Conservation (phyloP, 306 rosid genomes). For the Acacia melanoxylon region DNA sequence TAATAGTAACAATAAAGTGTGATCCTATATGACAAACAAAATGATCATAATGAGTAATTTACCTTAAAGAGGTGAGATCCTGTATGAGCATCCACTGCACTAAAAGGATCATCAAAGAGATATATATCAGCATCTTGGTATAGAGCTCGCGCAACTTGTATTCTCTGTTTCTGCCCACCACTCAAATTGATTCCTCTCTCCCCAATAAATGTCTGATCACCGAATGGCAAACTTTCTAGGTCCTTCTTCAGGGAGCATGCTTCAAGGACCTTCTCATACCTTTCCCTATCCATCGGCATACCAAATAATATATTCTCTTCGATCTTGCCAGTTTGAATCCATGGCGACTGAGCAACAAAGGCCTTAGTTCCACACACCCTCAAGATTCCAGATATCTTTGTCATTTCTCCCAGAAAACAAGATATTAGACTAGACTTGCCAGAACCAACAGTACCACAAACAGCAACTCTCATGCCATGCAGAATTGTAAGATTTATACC, state of each 20-base stretch:
- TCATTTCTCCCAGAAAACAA: slow-evolving; percentile 76
- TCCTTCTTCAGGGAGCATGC: slow-evolving; percentile 85
- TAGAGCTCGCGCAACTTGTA: slow-evolving; percentile 61
- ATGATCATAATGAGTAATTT: slow-evolving; percentile 39
- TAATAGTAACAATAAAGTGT: slow-evolving; percentile 40
- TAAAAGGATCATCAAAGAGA: slow-evolving; percentile 71
- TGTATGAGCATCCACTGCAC: slow-evolving; percentile 73
- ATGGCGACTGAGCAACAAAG: slow-evolving; percentile 86
- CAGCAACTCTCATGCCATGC: slow-evolving; percentile 51
- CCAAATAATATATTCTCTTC: slow-evolving; percentile 85
- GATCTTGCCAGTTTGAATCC: slow-evolving; percentile 88
- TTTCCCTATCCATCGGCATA: slow-evolving; percentile 67
- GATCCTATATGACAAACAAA: slow-evolving; percentile 61
- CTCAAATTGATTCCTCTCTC: slow-evolving; percentile 91
- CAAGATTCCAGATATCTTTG: slow-evolving; percentile 67
- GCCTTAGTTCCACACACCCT: slow-evolving; percentile 87
- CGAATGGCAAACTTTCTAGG: slow-evolving; percentile 69
- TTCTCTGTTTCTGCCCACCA: slow-evolving; percentile 71
- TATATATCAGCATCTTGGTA: slow-evolving; percentile 66
- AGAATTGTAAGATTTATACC: slow-evolving; percentile 37
- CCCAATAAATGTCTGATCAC: slow-evolving; percentile 86
- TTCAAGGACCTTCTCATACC: slow-evolving; percentile 74
- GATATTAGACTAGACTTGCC: slow-evolving; percentile 86
- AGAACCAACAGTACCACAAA: slow-evolving; percentile 58
- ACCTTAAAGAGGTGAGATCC: slow-evolving; percentile 66